Percentiles rank a stretch among this genome's conserved stretches.
These are phyloP conservation scores for Staphylotrichum longicolle DNA, from an alignment of 495 filamentous ascomycete species.

Conservation along the genomic window DNA sequence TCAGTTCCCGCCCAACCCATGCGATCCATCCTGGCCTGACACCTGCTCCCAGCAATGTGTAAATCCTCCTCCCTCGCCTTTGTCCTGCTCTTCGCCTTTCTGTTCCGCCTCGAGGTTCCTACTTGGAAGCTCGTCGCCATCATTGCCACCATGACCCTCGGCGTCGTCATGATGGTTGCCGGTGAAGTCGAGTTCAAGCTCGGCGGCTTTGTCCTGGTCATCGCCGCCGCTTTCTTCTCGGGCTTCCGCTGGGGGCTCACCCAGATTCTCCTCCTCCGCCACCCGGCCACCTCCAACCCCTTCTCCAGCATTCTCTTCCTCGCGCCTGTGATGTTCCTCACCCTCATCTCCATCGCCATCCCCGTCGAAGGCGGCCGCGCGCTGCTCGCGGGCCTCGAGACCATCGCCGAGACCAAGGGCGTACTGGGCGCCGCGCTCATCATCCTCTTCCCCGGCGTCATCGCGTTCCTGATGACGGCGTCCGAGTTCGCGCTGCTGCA, in stretches of 20 bases:
- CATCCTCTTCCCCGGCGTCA: slow-evolving; percentile 81
- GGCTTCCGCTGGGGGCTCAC: slow-evolving; percentile 97
- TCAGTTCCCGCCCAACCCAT: background rate
- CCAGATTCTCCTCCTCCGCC: slow-evolving; percentile 89
- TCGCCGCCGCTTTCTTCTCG: slow-evolving; percentile 88
- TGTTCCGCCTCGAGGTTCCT: slow-evolving; percentile 86
- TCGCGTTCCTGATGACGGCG: slow-evolving; percentile 95
- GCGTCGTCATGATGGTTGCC: slow-evolving; percentile 98
- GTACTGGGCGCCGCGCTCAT: slow-evolving; percentile 53
- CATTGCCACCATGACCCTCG: slow-evolving; percentile 88
- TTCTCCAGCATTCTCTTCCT: slow-evolving; percentile 97
- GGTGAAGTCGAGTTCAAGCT: slow-evolving; percentile 90
- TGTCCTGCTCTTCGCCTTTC: slow-evolving; percentile 91
- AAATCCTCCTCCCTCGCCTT: slow-evolving; percentile 96
- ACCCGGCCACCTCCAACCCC: slow-evolving; percentile 93
- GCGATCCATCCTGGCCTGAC: slow-evolving; percentile 1
- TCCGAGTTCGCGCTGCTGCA: slow-evolving; percentile 94
- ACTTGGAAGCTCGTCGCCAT: slow-evolving; percentile 82
- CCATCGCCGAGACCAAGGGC: slow-evolving; percentile 67
- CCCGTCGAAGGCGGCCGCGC: slow-evolving; percentile 76
- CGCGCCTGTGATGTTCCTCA: slow-evolving; percentile 91
- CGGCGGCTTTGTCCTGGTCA: slow-evolving; percentile 87
- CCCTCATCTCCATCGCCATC: slow-evolving; percentile 74
- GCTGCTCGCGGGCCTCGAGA: slow-evolving; percentile 60
- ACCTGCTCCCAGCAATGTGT: slow-evolving; percentile 73